These are phyloP conservation scores for Umbelopsis isabellina DNA, from an alignment of 192 early-diverging fungal species.

Conservation along the genomic window DNA sequence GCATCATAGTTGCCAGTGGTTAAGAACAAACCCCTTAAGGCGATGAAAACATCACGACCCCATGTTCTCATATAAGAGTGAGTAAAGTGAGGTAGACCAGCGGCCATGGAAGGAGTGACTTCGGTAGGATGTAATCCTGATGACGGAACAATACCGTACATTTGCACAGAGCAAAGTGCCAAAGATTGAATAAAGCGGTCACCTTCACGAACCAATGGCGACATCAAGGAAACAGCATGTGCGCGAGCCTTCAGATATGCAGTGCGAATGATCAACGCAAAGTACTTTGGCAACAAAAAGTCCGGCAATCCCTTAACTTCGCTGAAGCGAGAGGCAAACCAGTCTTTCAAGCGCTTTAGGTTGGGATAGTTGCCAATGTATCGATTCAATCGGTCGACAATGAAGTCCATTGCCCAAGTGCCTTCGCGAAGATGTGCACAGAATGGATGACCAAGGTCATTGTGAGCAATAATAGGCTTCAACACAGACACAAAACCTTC, in stretches of 20 bases:
- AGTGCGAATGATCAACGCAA: slow-evolving; percentile 78
- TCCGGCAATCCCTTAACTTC: slow-evolving; percentile 76
- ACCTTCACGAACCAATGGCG: slow-evolving; percentile 54
- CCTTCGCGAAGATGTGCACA: slow-evolving; percentile 89
- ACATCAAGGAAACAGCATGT: slow-evolving; percentile 66
- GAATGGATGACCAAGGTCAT: slow-evolving; percentile 93
- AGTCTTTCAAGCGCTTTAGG: slow-evolving; percentile 55
- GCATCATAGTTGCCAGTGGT: slow-evolving; percentile 82
- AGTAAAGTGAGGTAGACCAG: slow-evolving; percentile 95
- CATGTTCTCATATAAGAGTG: slow-evolving; percentile 92
- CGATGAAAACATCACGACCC: slow-evolving; percentile 98
- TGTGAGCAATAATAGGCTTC: slow-evolving; percentile 76
- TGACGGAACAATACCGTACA: slow-evolving; percentile 82
- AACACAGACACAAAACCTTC: slow-evolving; percentile 91
- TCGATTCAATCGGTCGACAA: slow-evolving; percentile 70
- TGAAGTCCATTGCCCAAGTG: slow-evolving; percentile 91
- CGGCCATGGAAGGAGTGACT: slow-evolving; percentile 73
- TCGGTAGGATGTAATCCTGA: slow-evolving; percentile 76
- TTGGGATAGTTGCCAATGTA: slow-evolving; percentile 32
- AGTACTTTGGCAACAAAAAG: slow-evolving; percentile 93
- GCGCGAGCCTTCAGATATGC: slow-evolving; percentile 74
- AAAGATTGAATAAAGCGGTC: slow-evolving; percentile 72
- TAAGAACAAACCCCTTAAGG: slow-evolving; percentile 83
- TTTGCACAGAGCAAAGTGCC: slow-evolving; percentile 81
- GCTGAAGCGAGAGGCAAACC: slow-evolving; percentile 75